Conservation (phyloP, 1,284 basidiomycete species). For the Tausonia pullulans region DNA sequence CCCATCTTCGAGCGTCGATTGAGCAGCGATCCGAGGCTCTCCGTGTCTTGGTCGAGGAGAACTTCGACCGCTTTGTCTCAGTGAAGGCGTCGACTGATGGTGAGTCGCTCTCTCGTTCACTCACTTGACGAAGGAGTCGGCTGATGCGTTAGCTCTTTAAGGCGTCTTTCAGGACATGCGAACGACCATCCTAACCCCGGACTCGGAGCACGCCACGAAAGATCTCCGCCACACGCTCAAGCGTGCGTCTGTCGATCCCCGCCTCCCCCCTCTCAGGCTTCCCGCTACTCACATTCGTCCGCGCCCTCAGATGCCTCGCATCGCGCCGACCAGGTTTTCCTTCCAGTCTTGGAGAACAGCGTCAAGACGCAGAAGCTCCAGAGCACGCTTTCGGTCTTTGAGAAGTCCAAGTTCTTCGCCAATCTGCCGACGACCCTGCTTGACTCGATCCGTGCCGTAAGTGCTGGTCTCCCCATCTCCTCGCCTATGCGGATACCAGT, state of each 20-base stretch:
- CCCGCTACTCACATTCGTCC: not conserved
- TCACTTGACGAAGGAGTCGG: not conserved
- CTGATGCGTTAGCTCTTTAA: conserved; percentile 28
- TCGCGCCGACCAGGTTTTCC: conserved; percentile 90
- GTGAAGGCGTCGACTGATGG: conserved; percentile 95
- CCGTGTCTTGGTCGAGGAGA: conserved; percentile 88
- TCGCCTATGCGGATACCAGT: not conserved
- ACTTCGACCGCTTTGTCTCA: conserved; percentile 95
- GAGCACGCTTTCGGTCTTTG: conserved; percentile 88
- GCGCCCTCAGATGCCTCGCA: conserved; percentile 54
- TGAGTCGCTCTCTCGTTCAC: conserved; percentile 32
- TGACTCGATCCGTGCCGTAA: conserved; percentile 75
- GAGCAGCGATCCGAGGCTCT: conserved; percentile 87
- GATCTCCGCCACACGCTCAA: conserved; percentile 74
- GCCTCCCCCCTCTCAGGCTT: not conserved
- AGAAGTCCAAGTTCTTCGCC: conserved; percentile 96
- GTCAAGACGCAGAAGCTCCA: conserved; percentile 88
- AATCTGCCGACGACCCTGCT: conserved; percentile 87
- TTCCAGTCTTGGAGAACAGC: conserved; percentile 91
- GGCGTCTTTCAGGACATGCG: conserved; percentile 89
- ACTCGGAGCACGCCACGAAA: conserved; percentile 70
- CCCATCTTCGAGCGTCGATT: conserved; percentile 59
- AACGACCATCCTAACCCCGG: conserved; percentile 65
- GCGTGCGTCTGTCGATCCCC: conserved; percentile 40
- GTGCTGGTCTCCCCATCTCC: conserved; percentile 27